Base-by-base conservation (phyloP, 75 land plant genomes). In the Larix kaempferi region DNA sequence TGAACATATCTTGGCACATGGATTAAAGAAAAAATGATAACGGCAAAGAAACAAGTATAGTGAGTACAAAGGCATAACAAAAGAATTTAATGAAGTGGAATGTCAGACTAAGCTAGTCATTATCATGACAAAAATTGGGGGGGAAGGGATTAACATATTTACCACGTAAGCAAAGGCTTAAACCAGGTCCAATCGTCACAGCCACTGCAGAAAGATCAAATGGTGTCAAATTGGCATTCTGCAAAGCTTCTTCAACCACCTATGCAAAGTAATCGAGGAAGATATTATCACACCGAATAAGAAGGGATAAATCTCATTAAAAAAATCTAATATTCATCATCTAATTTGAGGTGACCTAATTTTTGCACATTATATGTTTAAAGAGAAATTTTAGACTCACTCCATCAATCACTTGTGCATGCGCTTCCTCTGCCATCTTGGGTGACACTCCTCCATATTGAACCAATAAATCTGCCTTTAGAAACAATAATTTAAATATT, bases 161-260 rank as follows among this genome's bases (percentile, higher is more conserved):
- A 86, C 99, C 95, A 25, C 91, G 88, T 56, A 96, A 80, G 78
- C 99, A 95, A 73, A 95, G 91, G 85, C 99, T 90, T 71, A 98
- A 83, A 52, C 99, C 99, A 77, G 96, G 99, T 52, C 99, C 99
- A 83, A 98, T 98, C 2, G 99, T 98, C 62, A 95, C 99, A 75
- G 99, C 99, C 76, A 97, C 95, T 27, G 98, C 98, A 61, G 95
- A 86, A 56, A 97, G 86, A 80, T 94, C 89, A 74, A 67, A 77
- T 77, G 87, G 95, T 76, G 78, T 74, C 74, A 93, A 60, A 6
- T 88, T 85, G 35, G 99, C 91, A 77, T 88, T 84, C 23, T 82
- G 85, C 77, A 97, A 85, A 56, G 99, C 95, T 60, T 88, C 87
- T 76, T 88, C 86, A 33, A 95, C 94, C 22, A 97, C 98, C 99